Base-by-base conservation (phyloP, 2,329 filamentous ascomycete species). In the Cordyceps militaris region DNA sequence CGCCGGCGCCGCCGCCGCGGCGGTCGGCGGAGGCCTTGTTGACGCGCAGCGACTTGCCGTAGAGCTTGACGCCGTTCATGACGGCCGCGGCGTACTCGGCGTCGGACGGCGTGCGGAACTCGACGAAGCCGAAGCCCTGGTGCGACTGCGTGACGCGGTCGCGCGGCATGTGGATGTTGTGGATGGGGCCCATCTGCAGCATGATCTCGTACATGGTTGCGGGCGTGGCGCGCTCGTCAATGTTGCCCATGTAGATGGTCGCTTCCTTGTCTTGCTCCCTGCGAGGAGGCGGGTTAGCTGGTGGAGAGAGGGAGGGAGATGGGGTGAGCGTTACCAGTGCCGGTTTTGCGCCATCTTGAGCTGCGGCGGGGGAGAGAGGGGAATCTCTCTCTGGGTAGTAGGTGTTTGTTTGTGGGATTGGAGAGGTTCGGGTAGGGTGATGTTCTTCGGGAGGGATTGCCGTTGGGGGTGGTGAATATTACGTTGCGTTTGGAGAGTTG, bases 231-330 rank as follows among this genome's bases (percentile, higher is more conserved):
- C 94, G 91, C 79, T 99, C 94, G 77, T 99, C 94, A 68, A 99
- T 91, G 73, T 97, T 97, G 70, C 94, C 94, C 65, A 97, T 90
- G 74, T 99, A 99, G 71, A 97, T 89, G 43, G 94, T 97, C 65
- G 91, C 91, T 75, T 97, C 93, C 74, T 97, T 97, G 75, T 97
- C 93, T 79, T 97, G 93, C 72, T 97, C 91, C 89, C 88, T 92
- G 63, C 19, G n/a, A 56, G 53, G 32, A n/a, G 42, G 24, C 26
- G 50, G 30, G 49, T 43, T 21, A 57, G 32, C 50, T 55, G 32
- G 32, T 30, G 32, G 48, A 32, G 47, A 14, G 5, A 28, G 36
- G 44, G 8, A 28, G 26, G 19, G 28, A 30, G 32, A 14, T 56
- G 42, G 46, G 32, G 59, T 30, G 24, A 16, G 4, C 4, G 11